phyloP scores from a whole-genome alignment of 148 eudicot species.

The Fagopyrum esculentum region DNA sequence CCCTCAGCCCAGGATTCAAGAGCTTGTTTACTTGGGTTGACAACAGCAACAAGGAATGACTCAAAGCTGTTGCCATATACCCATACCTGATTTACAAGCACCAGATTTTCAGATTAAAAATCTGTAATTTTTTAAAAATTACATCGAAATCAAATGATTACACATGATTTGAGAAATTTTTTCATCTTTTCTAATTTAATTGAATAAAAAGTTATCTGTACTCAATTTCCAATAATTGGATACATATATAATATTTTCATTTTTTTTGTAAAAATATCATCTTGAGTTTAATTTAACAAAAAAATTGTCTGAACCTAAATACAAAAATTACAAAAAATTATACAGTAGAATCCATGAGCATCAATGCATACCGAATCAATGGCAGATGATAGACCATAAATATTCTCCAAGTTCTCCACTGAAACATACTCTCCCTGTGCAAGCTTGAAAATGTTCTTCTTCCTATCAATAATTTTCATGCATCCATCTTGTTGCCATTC shows the following conservation, averaged over 20 bases:
- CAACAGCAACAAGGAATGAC: conserved; percentile 79
- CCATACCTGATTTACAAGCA: conserved; percentile 51
- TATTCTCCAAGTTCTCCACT: conserved; percentile 83
- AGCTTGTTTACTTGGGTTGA: conserved; percentile 58
- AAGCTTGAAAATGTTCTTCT: conserved; percentile 98
- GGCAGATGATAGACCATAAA: conserved; percentile 42
- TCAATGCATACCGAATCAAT: conserved; percentile 54
- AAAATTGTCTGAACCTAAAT: too few species aligned
- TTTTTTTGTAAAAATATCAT: too few species aligned
- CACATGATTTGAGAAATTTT: too few species aligned
- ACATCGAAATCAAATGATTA: too few species aligned
- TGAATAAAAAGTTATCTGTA: too few species aligned
- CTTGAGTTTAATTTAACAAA: too few species aligned
- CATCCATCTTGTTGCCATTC: conserved; percentile 93
- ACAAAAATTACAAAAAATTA: too few species aligned
- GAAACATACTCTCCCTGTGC: conserved; percentile 96
- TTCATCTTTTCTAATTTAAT: too few species aligned
- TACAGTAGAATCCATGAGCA: not conserved
- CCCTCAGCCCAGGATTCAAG: conserved; percentile 65
- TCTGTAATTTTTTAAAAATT: too few species aligned
- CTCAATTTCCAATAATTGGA: too few species aligned
- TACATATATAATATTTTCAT: too few species aligned
- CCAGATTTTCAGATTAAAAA: too few species aligned
- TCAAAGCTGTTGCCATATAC: conserved; percentile 84
- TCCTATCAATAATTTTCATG: conserved; percentile 91